phyloP scores from a whole-genome alignment of 345 rosid species.

The Combretum micranthum region DNA sequence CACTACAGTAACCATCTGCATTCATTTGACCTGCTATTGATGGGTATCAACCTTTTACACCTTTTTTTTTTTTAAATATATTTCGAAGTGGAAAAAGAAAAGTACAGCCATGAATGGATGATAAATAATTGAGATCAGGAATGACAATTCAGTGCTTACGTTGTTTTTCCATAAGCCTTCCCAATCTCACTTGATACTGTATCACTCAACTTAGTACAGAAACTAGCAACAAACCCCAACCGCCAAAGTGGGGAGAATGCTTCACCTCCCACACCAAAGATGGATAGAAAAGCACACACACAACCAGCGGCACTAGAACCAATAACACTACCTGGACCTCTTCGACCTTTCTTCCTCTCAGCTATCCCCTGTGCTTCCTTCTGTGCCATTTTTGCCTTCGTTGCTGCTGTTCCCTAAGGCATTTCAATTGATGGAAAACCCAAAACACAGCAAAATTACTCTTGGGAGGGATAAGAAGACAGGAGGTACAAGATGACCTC shows the following conservation, averaged over 20 bases:
- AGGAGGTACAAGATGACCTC: no score
- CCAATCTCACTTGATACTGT: conserved; percentile 96
- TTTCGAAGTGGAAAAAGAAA: no score
- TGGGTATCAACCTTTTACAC: no score
- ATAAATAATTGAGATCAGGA: background rate
- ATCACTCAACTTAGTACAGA: conserved; percentile 94
- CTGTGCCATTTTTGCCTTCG: conserved; percentile 91
- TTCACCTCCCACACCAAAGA: conserved; percentile 57
- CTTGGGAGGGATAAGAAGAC: no score
- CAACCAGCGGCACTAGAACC: conserved; percentile 99
- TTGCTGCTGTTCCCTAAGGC: conserved; percentile 82
- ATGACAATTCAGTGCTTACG: conserved; percentile 45
- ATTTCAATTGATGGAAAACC: conserved; percentile 7
- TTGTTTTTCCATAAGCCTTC: conserved; percentile 89
- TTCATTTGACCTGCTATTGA: no score
- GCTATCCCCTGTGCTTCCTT: conserved; percentile 97
- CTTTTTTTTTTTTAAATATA: no score
- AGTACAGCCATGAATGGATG: background rate
- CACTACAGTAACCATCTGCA: no score
- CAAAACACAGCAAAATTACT: background rate
- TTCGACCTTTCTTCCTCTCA: conserved; percentile 88
- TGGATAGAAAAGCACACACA: conserved; percentile 70
- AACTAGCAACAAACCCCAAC: conserved; percentile 89
- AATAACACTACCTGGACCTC: conserved; percentile 94
- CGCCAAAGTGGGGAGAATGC: conserved; percentile 53